Evolutionary conservation across 768 basidiomycete genomes (phyloP).

Genomic region (Pulveroboletus sp.): DNA sequence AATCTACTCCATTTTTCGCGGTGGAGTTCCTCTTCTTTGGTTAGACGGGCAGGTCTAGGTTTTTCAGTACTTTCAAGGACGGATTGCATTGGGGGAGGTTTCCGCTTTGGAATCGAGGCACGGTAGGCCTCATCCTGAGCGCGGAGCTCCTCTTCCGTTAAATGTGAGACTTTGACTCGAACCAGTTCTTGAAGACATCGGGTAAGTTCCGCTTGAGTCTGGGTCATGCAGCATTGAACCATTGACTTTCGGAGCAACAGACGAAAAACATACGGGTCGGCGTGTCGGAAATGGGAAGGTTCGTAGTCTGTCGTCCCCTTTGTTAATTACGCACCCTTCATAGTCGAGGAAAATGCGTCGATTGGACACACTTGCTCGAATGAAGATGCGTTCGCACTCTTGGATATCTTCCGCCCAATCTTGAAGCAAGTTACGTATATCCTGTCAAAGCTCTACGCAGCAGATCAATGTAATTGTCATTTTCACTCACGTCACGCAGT

Average conservation of each 20-base stretch:
- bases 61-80: conserved; percentile 39
- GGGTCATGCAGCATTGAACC: conserved; percentile 3
- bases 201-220: conserved; percentile 88
- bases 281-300: conserved; percentile 96
- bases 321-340: conserved; percentile 70
- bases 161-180: conserved; percentile 76
- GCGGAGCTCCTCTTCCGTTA: conserved; percentile 80
- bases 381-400: conserved; percentile 86
- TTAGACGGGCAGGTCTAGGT: conserved; percentile 54
- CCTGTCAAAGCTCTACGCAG: conserved; percentile 40
- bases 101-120: conserved; percentile 83
- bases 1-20: conserved; percentile 81
- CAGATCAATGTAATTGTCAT: not conserved
- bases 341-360: conserved; percentile 88
- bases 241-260: not conserved
- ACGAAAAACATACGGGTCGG: conserved; percentile 64
- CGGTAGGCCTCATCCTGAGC: conserved; percentile 88
- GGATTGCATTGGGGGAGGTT: conserved; percentile 41
- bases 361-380: conserved; percentile 85
- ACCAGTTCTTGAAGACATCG: conserved; percentile 87
- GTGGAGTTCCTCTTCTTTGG: conserved; percentile 73
- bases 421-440: conserved; percentile 76
- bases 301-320: conserved; percentile 78
- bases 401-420: conserved; percentile 89
- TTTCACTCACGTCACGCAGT: conserved; percentile 69